Percentiles rank a stretch among this genome's conserved stretches.
Conservation (phyloP, 805 yeast genomes). For the Barnettozyma wickerhamii region DNA sequence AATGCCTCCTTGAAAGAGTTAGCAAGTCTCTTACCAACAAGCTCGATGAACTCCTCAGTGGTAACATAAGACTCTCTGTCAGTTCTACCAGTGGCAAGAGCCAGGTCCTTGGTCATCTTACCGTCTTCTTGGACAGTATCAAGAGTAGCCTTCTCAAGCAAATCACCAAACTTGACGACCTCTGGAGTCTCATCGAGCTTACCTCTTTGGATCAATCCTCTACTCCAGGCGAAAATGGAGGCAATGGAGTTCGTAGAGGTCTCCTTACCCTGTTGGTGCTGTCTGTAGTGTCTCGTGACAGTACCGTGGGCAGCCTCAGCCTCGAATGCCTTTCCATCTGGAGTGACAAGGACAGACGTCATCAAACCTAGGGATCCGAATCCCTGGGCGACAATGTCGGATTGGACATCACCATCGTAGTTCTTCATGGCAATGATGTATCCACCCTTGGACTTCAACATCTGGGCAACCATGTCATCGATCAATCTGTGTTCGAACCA, state of each 20-base stretch:
- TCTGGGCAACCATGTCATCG: slow-evolving; percentile 99
- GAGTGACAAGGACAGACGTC: slow-evolving; percentile 96
- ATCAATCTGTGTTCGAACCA: slow-evolving; percentile 97
- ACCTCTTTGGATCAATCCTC: slow-evolving; percentile 92
- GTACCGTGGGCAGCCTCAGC: slow-evolving; percentile 99
- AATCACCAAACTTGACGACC: slow-evolving; percentile 73
- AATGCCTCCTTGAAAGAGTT: slow-evolving; percentile 17
- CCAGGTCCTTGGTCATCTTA: slow-evolving; percentile 95
- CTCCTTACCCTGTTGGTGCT: slow-evolving; percentile 94
- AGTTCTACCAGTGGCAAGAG: slow-evolving; percentile 83
- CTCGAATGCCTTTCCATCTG: slow-evolving; percentile 94
- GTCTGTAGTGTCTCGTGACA: slow-evolving; percentile 95
- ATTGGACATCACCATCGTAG: slow-evolving; percentile 97
- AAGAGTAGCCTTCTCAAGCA: slow-evolving; percentile 76
- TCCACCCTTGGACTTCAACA: slow-evolving; percentile 95
- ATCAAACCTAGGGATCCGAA: slow-evolving; percentile 94
- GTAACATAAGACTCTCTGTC: slow-evolving; percentile 79
- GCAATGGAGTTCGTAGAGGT: slow-evolving; percentile 97
- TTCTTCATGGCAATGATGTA: slow-evolving; percentile 94
- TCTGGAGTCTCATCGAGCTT: slow-evolving; percentile 82
- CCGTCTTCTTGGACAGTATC: slow-evolving; percentile 82
- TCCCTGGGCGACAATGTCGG: slow-evolving; percentile 97
- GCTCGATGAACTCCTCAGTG: slow-evolving; percentile 86
- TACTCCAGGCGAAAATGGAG: slow-evolving; percentile 94
- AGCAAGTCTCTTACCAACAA: slow-evolving; percentile 65